These are phyloP conservation scores for Cladosporium phlei DNA, from an alignment of 2,329 filamentous ascomycete genomes.

Conservation along the genomic window DNA sequence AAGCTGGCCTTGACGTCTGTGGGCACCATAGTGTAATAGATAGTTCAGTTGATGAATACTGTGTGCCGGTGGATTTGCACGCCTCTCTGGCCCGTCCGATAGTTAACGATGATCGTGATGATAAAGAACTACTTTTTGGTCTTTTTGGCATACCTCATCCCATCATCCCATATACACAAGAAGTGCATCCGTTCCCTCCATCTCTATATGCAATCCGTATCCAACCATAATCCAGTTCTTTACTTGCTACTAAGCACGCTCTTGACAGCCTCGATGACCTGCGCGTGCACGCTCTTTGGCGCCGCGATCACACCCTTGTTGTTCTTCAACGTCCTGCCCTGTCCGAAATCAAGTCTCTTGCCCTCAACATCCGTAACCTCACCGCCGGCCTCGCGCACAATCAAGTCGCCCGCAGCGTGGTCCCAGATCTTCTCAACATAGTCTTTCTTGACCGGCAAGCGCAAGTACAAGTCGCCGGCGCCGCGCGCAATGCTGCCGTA, in stretches of 20 bases:
- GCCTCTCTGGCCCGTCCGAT: too few relatives aligned
- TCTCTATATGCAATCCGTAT: neutral
- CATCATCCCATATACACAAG: neutral
- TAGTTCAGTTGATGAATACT: too few relatives aligned
- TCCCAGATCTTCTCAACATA: conserved; percentile 99
- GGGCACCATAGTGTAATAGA: too few relatives aligned
- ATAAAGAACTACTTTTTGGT: too few relatives aligned
- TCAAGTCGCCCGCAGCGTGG: conserved; percentile 89
- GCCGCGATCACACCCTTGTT: conserved; percentile 96
- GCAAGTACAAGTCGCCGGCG: conserved; percentile 89
- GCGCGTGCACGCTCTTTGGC: conserved; percentile 66
- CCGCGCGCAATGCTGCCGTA: conserved; percentile 93
- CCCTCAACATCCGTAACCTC: conserved; percentile 86
- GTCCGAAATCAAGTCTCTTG: conserved; percentile 77
- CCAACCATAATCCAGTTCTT: neutral
- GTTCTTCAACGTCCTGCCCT: conserved; percentile 75
- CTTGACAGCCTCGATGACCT: conserved; percentile 77
- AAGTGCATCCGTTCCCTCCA: neutral
- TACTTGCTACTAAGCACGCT: conserved; percentile 60
- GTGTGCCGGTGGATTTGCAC: too few relatives aligned
- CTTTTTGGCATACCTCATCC: too few relatives aligned
- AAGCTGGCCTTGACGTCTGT: too few relatives aligned
- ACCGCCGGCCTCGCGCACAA: conserved; percentile 90
- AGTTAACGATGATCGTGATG: too few relatives aligned
- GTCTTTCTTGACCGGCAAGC: conserved; percentile 75